Percentiles rank a stretch among this genome's conserved stretches.
These are phyloP conservation scores for Licmophora abbreviata DNA, from an alignment of 108 stramenopile genomes.

Conservation along the genomic window DNA sequence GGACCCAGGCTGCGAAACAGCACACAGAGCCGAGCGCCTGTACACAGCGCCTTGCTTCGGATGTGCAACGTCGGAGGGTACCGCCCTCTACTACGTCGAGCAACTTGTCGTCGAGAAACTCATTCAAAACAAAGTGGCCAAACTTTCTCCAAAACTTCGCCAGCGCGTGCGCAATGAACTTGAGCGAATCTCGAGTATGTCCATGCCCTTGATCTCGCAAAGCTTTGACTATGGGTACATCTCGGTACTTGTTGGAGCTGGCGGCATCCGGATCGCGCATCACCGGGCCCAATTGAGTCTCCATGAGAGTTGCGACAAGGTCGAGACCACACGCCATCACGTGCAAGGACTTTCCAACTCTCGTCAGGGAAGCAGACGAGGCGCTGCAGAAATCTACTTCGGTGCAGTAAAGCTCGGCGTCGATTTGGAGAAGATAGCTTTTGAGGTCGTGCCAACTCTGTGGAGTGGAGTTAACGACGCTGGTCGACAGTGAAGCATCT, in stretches of 20 bases:
- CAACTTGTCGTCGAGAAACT: background rate
- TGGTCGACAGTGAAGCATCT: background rate
- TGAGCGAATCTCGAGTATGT: slow-evolving; percentile 2
- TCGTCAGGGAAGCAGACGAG: background rate
- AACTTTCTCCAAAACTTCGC: slow-evolving; percentile 1
- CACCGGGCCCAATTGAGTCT: no score
- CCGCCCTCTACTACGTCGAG: background rate
- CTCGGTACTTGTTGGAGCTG: background rate
- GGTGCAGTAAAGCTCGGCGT: background rate
- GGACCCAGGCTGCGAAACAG: background rate
- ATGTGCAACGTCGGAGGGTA: background rate
- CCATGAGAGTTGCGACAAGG: no score
- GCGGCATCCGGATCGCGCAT: no score
- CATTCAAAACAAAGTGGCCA: slow-evolving; percentile 1
- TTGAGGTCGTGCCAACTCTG: background rate
- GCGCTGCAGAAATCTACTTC: background rate
- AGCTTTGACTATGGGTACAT: background rate
- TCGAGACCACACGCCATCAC: no score
- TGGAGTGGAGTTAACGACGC: background rate
- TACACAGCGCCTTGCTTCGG: slow-evolving; percentile 1
- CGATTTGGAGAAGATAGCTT: background rate
- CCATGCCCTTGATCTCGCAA: no score
- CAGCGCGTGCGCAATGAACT: background rate
- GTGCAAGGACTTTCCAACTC: background rate
- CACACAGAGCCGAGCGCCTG: background rate